These are phyloP conservation scores for Begonia loranthoides DNA, from an alignment of 306 rosid species.

Conservation along the genomic window DNA sequence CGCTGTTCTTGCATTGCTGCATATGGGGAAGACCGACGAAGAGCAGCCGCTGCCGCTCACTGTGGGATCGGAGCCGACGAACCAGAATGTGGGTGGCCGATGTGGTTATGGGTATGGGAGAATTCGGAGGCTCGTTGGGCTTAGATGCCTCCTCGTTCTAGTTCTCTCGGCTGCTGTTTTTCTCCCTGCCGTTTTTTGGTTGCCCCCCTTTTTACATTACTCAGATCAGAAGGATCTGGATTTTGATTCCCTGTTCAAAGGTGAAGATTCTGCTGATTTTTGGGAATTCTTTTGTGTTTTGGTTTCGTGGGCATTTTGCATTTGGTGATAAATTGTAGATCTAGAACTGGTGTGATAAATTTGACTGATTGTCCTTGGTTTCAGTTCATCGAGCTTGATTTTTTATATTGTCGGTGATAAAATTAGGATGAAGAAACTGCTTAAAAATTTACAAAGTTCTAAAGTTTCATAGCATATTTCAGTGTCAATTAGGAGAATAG, in stretches of 20 bases:
- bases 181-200: constrained; percentile 75
- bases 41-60: constrained; percentile 28
- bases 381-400: no score
- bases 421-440: no score
- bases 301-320: constrained; percentile 8
- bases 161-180: constrained; percentile 49
- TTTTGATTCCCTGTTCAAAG: constrained; percentile 43
- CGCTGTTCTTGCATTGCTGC: constrained; percentile 28
- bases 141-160: constrained; percentile 58
- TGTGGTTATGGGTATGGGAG: constrained; percentile 30
- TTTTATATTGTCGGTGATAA: no score
- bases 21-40: constrained; percentile 74
- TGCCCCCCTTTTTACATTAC: constrained; percentile 36
- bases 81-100: constrained; percentile 26
- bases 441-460: no score
- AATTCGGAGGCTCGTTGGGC: constrained; percentile 37
- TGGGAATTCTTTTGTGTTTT: not conserved
- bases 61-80: constrained; percentile 19
- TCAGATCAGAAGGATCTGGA: constrained; percentile 47
- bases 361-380: no score
- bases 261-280: constrained; percentile 17
- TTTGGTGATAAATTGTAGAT: constrained; percentile 27
- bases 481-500: no score
- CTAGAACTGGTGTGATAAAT: constrained; percentile 18
- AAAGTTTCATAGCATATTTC: no score